A percentile compares a stretch with the other conserved stretches of the same genome.
These are phyloP conservation scores for Porphyridium purpureum DNA, from an alignment of 23 red algal genomes.

Conservation along the genomic window DNA sequence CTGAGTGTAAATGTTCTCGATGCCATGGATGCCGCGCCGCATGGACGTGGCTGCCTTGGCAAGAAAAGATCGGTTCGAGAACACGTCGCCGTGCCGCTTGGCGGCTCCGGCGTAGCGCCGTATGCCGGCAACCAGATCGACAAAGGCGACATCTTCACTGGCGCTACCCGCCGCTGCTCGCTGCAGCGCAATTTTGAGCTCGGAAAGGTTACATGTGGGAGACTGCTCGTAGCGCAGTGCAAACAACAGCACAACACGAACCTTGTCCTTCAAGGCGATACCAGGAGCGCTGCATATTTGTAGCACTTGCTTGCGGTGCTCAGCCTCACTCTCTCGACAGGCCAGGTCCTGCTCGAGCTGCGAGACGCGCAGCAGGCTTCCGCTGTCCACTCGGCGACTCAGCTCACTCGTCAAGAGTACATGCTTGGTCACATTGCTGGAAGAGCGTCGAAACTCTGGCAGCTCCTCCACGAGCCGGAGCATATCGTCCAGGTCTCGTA, in stretches of 20 bases:
- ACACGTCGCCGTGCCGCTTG: slow-evolving; percentile 64
- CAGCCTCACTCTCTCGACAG: slow-evolving; percentile 57
- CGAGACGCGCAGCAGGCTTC: slow-evolving; percentile 54
- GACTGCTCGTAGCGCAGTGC: slow-evolving; percentile 63
- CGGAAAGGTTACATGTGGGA: slow-evolving; percentile 12
- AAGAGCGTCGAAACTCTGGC: slow-evolving; percentile 74
- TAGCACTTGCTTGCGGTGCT: slow-evolving; percentile 68
- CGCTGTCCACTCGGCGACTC: slow-evolving; percentile 41
- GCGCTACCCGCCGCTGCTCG: slow-evolving; percentile 9
- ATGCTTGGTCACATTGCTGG: slow-evolving; percentile 78
- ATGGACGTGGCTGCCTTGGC: slow-evolving; percentile 75
- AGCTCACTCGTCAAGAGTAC: slow-evolving; percentile 69
- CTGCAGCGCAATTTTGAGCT: slow-evolving; percentile 26
- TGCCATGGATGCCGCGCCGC: slow-evolving; percentile 56
- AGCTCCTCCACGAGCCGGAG: slow-evolving; percentile 66
- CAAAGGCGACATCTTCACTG: slow-evolving; percentile 20
- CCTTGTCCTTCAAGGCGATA: slow-evolving; percentile 35
- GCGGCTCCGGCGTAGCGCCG: slow-evolving; percentile 51
- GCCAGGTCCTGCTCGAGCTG: slow-evolving; percentile 94
- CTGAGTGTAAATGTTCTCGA: slow-evolving; percentile 92
- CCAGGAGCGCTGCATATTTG: slow-evolving; percentile 21
- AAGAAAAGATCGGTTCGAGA: slow-evolving; percentile 75
- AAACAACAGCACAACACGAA: slow-evolving; percentile 61
- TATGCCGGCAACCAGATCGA: slow-evolving; percentile 4
- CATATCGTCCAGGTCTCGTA: slow-evolving; percentile 76